phyloP scores from a whole-genome alignment of 2,329 filamentous ascomycete species.

The Aspergillus oerlinghausenensis region DNA sequence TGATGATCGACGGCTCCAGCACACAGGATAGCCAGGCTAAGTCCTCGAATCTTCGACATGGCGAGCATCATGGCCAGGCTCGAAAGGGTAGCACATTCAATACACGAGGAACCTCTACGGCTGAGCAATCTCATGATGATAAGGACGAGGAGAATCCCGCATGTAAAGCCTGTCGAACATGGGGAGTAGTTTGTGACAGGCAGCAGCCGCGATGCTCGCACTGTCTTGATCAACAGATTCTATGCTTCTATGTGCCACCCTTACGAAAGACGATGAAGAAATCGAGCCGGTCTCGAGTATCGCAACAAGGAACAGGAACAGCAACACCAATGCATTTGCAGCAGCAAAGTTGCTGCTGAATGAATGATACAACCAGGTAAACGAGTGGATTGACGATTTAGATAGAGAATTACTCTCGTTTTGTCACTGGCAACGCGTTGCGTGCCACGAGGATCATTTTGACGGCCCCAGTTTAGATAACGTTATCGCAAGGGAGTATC shows the following conservation, averaged over 20 bases:
- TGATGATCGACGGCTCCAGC: constrained; percentile 13
- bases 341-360: background rate
- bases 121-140: background rate
- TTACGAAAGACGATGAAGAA: constrained; percentile 15
- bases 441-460: background rate
- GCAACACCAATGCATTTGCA: background rate
- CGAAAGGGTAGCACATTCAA: background rate
- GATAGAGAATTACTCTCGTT: background rate
- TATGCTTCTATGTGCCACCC: constrained; percentile 32
- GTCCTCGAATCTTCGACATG: background rate
- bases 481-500: background rate
- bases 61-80: background rate
- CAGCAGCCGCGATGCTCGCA: constrained; percentile 27
- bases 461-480: background rate
- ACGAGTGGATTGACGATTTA: background rate
- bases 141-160: constrained; percentile 4
- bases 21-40: constrained; percentile 1
- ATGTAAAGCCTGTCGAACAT: constrained; percentile 28
- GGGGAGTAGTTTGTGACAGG: constrained; percentile 24
- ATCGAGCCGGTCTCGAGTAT: constrained; percentile 5
- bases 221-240: constrained; percentile 28
- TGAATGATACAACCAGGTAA: background rate
- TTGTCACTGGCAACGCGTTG: background rate
- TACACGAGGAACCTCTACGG: constrained; percentile 6
- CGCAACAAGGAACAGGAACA: background rate